These are phyloP conservation scores for Fusarium miscanthi DNA, from an alignment of 2,329 filamentous ascomycete genomes.

Conservation along the genomic window DNA sequence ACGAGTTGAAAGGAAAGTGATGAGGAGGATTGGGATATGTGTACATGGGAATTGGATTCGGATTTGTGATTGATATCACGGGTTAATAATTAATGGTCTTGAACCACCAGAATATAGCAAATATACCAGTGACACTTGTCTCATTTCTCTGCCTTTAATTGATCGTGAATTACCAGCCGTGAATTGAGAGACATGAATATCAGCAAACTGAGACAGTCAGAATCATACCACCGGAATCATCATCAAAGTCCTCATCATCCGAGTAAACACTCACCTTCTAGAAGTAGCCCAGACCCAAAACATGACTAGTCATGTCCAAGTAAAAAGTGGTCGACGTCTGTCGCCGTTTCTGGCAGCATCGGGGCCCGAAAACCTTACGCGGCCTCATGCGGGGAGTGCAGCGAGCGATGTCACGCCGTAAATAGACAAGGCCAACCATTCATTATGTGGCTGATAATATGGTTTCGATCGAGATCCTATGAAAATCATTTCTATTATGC, in stretches of 20 bases:
- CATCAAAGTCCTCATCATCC: background rate
- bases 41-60: constrained; percentile 10
- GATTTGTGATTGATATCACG: constrained; percentile 12
- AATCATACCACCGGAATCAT: constrained; percentile 10
- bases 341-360: constrained; percentile 18
- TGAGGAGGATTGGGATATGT: constrained; percentile 18
- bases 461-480: constrained; percentile 18
- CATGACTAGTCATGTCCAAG: constrained; percentile 2
- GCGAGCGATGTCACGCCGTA: constrained; percentile 12
- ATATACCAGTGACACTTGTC: constrained; percentile 32
- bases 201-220: constrained; percentile 1
- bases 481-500: constrained; percentile 7
- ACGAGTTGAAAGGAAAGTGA: constrained; percentile 11
- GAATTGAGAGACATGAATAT: background rate
- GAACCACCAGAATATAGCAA: constrained; percentile 26
- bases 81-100: constrained; percentile 39
- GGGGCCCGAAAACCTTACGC: constrained; percentile 7
- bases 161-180: background rate
- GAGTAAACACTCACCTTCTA: constrained; percentile 13
- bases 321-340: constrained; percentile 23
- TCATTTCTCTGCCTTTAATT: background rate
- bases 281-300: constrained; percentile 3
- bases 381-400: constrained; percentile 19
- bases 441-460: constrained; percentile 11
- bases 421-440: background rate